These are phyloP conservation scores for Dioscorea dumetorum DNA, from an alignment of 106 monocot genomes.

Conservation along the genomic window DNA sequence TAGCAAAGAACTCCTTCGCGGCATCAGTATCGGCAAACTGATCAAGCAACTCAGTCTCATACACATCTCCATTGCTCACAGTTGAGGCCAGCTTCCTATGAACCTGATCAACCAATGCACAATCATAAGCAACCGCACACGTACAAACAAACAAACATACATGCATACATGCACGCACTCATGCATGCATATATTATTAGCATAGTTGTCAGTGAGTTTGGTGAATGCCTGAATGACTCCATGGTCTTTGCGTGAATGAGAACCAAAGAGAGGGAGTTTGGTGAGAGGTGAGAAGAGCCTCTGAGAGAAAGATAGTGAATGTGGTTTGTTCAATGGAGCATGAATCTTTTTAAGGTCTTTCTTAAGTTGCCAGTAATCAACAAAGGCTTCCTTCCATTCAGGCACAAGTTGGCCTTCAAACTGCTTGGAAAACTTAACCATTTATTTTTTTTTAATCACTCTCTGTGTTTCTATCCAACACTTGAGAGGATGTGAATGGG, in stretches of 20 bases:
- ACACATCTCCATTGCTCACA: slow-evolving; percentile 67
- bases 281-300: slow-evolving; percentile 41
- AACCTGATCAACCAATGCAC: slow-evolving; percentile 36
- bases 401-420: slow-evolving; percentile 94
- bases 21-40: slow-evolving; percentile 58
- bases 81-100: slow-evolving; percentile 76
- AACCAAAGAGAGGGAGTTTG: slow-evolving; percentile 40
- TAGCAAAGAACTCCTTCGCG: slow-evolving; percentile 70
- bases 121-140: neutral
- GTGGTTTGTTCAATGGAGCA: slow-evolving; percentile 4
- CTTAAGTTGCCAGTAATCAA: slow-evolving; percentile 91
- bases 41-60: slow-evolving; percentile 85
- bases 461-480: neutral
- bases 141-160: too few relatives aligned
- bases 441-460: slow-evolving; percentile 15
- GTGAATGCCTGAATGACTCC: slow-evolving; percentile 64
- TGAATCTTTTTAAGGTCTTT: slow-evolving; percentile 90
- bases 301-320: slow-evolving; percentile 15
- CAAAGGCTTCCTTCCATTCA: slow-evolving; percentile 99
- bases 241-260: slow-evolving; percentile 31
- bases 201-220: neutral
- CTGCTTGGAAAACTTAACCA: slow-evolving; percentile 99
- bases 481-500: slow-evolving; percentile 8
- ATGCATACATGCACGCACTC: too few relatives aligned
- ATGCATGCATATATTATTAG: too few relatives aligned